Conservation (phyloP, 2,329 filamentous ascomycete genomes). For the Botrytis deweyae region DNA sequence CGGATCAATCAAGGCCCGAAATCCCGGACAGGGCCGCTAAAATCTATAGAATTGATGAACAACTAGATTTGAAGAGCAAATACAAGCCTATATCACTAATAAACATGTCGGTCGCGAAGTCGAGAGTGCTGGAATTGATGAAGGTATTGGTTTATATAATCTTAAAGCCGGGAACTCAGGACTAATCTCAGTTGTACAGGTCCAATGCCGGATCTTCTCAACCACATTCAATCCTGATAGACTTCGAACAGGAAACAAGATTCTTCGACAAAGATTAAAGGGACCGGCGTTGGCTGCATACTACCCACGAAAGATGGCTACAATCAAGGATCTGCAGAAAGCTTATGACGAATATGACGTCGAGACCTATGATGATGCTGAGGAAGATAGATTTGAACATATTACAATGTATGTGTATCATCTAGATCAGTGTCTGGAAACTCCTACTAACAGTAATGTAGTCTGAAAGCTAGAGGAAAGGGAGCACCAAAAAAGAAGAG, state of each 20-base stretch:
- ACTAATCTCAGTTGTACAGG: conserved; percentile 49
- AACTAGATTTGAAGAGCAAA: not conserved
- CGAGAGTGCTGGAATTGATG: conserved; percentile 68
- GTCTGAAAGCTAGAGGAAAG: conserved; percentile 79
- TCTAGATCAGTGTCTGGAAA: conserved; percentile 59
- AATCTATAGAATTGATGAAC: conserved; percentile 1
- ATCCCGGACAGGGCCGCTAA: not conserved
- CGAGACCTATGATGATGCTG: conserved; percentile 63
- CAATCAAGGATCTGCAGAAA: conserved; percentile 70
- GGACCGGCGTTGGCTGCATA: conserved; percentile 83
- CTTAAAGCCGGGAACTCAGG: not conserved
- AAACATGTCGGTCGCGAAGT: conserved; percentile 62
- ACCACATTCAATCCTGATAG: conserved; percentile 86
- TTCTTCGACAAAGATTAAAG: conserved; percentile 82
- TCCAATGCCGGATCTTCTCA: conserved; percentile 88
- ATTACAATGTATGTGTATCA: conserved; percentile 18
- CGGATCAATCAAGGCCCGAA: not conserved
- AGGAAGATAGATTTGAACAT: conserved; percentile 66
- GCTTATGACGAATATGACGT: conserved; percentile 48
- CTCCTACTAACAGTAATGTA: conserved; percentile 46
- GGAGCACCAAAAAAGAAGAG: conserved; percentile 87
- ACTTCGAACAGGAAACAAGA: conserved; percentile 82
- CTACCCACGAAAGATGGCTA: conserved; percentile 70
- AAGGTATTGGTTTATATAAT: conserved; percentile 57
- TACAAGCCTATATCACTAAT: conserved; percentile 38